These are phyloP conservation scores for Claviceps sp. DNA, from an alignment of 2,329 filamentous ascomycete species.

Conservation along the genomic window DNA sequence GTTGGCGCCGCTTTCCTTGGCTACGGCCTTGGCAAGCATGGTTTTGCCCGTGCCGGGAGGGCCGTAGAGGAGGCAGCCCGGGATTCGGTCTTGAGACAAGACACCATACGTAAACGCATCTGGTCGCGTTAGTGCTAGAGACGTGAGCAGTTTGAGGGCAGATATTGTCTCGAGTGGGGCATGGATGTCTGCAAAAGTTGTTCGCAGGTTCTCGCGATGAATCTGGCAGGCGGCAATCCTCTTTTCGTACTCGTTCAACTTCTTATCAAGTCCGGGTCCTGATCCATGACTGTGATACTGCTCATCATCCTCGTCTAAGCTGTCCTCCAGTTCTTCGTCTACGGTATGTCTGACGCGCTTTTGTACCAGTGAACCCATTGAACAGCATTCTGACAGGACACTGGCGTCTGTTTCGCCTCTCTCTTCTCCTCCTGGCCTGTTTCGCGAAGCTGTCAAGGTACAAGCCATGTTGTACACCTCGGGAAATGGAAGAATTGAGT, in stretches of 20 bases:
- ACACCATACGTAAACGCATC: slow-evolving; percentile 97
- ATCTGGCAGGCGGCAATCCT: slow-evolving; percentile 71
- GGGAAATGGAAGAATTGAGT: slow-evolving; percentile 23
- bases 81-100: slow-evolving; percentile 78
- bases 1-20: slow-evolving; percentile 53
- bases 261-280: slow-evolving; percentile 16
- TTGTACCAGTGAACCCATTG: slow-evolving; percentile 20
- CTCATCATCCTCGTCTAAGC: slow-evolving; percentile 11
- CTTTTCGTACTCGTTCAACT: slow-evolving; percentile 66
- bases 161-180: slow-evolving; percentile 72
- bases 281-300: slow-evolving; percentile 17
- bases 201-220: slow-evolving; percentile 67
- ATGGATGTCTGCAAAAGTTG: slow-evolving; percentile 79
- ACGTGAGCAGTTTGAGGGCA: slow-evolving; percentile 77
- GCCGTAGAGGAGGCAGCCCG: slow-evolving; percentile 77
- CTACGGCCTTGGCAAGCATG: slow-evolving; percentile 54
- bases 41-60: slow-evolving; percentile 73
- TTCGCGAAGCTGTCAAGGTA: slow-evolving; percentile 15
- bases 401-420: slow-evolving; percentile 8
- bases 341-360: slow-evolving; percentile 17
- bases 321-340: slow-evolving; percentile 16
- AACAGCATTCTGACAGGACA: slow-evolving; percentile 18
- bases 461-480: slow-evolving; percentile 27
- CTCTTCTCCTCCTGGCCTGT: slow-evolving; percentile 3
- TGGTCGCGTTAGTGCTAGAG: slow-evolving; percentile 71